Evolutionary conservation across 176 grass and related monocot species (phyloP).

Genomic region (Tillandsia leiboldiana): DNA sequence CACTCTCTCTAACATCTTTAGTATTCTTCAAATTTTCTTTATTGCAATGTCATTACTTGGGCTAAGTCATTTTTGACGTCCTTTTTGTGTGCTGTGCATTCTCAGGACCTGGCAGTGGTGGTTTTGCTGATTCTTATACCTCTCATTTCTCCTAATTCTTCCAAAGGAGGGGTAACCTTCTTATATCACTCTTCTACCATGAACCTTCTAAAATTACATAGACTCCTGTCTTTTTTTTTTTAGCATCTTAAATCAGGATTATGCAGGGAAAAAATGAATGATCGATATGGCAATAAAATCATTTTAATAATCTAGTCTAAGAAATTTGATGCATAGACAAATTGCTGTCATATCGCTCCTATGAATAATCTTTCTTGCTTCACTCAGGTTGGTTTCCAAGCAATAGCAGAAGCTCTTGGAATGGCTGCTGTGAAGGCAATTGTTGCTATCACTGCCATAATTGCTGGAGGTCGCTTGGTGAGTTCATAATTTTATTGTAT

Average conservation of each 20-base stretch:
- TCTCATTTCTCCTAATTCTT: slow-evolving; percentile 96
- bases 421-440: slow-evolving; percentile 93
- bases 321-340: no score
- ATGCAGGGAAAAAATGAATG: no score
- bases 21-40: no score
- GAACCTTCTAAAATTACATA: not conserved
- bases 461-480: slow-evolving; percentile 95
- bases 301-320: no score
- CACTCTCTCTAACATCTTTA: no score
- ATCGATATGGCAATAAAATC: no score
- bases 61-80: no score
- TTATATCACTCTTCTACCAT: slow-evolving; percentile 21
- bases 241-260: not conserved
- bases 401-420: slow-evolving; percentile 95
- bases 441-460: slow-evolving; percentile 93
- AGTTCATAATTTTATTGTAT: slow-evolving; percentile 24
- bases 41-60: no score
- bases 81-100: slow-evolving; percentile 19
- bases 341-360: not conserved
- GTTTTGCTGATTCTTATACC: slow-evolving; percentile 94
- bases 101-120: slow-evolving; percentile 93
- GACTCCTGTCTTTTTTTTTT: not conserved
- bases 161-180: slow-evolving; percentile 96
- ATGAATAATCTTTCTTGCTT: not conserved
- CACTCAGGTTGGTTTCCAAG: slow-evolving; percentile 90